Evolutionary conservation across 441 rosid species (phyloP), one percentile per base, ranked within the genome.

Genomic region (Erodium trifolium): DNA sequence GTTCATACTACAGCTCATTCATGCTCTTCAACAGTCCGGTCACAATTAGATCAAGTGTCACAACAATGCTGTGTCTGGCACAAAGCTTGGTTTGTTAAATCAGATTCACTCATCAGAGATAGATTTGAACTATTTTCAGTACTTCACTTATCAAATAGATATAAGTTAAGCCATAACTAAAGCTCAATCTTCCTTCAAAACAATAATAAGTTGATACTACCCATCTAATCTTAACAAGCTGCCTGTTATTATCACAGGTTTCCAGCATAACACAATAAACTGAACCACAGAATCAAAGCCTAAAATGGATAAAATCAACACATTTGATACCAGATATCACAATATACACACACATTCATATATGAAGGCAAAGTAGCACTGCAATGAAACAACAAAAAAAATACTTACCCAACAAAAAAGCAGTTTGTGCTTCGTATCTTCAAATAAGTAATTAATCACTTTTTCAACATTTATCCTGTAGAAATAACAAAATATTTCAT

Each of bases 401-500:
- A 7, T 41, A 70, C 80, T 59, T 81, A 93, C 99, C 99, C 96
- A 93, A 76, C 90, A 87, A 82, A 93, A 91, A 60, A 93, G 79
- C 73, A 89, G 70, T 78, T 82, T 87, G 34, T 70, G 74, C 88
- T 79, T 88, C 87, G 86, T 63, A 81, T 91, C 91, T 47, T 91
- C 92, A 75, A 93, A 72, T 77, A 91, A 74, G 79, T 65, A 82
- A 53, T 86, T 81, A 67, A 91, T 75, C 68, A 89, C 70, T 69
- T 75, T 81, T 11, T 78, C 82, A 35, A 93, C 80, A 66, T 84
- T 86, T 73, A 77, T 77, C 85, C 97, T 93, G 81, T 29, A 71
- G 75, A 71, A 65, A 70, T 47, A 65, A 39, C 63, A 37, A 63
- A 66, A 65, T 23, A 35, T 11, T 29, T 29, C n/a, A 31, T 12